Conservation (phyloP, 805 yeast species). For the Grigorovia transvaalensis region DNA sequence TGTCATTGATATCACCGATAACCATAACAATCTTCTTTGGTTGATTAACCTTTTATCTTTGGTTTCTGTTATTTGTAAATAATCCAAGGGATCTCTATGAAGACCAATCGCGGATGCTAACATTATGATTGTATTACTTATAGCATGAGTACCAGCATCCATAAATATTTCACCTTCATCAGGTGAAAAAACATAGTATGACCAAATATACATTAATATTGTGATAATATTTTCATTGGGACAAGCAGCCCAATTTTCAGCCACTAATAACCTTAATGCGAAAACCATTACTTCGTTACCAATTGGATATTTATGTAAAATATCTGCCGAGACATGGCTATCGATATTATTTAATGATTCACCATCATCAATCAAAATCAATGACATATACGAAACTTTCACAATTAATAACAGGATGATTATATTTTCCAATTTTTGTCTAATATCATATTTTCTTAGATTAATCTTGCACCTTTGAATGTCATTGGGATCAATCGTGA, state of each 20-base stretch:
- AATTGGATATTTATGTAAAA: constrained; percentile 18
- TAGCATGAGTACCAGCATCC: constrained; percentile 9
- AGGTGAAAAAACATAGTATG: constrained; percentile 26
- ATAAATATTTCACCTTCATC: constrained; percentile 27
- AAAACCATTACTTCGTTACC: constrained; percentile 15
- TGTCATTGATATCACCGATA: constrained; percentile 15
- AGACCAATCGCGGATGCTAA: constrained; percentile 25
- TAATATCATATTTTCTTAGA: constrained; percentile 18
- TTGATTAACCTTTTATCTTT: constrained; percentile 14
- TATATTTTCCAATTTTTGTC: constrained; percentile 21
- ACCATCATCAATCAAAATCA: constrained; percentile 4
- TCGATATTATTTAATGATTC: constrained; percentile 2
- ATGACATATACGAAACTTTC: constrained; percentile 21
- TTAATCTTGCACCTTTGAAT: constrained; percentile 12
- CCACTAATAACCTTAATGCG: constrained; percentile 16
- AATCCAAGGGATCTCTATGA: constrained; percentile 25
- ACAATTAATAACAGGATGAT: constrained; percentile 18
- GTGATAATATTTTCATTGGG: constrained; percentile 25
- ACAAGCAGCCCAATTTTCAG: constrained; percentile 22
- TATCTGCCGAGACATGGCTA: constrained; percentile 2
- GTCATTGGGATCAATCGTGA: constrained; percentile 7
- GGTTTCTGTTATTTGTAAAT: constrained; percentile 9
- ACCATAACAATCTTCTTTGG: constrained; percentile 24
- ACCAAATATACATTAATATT: constrained; percentile 25
- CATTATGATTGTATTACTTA: constrained; percentile 21